phyloP scores from a whole-genome alignment of 495 filamentous ascomycete species.

The Neurospora sp. region DNA sequence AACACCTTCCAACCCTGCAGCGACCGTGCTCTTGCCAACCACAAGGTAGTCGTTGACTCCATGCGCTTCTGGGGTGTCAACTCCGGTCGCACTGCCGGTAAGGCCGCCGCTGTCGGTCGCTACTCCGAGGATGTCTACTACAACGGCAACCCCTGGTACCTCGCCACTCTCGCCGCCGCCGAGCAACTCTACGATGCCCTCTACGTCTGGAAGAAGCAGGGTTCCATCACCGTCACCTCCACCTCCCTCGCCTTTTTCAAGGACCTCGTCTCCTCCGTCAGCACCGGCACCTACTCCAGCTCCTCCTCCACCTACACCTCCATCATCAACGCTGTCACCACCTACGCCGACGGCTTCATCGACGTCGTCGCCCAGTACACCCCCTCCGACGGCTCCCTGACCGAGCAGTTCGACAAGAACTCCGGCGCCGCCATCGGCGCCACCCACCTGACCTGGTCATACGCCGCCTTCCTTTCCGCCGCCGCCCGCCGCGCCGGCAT shows the following conservation, averaged over 20 bases:
- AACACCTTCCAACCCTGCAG: constrained; percentile 56
- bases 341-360: constrained; percentile 59
- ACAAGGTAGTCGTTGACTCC: constrained; percentile 53
- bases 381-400: constrained; percentile 41
- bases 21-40: constrained; percentile 51
- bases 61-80: constrained; percentile 59
- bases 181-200: constrained; percentile 58
- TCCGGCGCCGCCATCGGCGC: constrained; percentile 47
- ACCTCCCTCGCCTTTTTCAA: constrained; percentile 50
- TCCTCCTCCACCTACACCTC: constrained; percentile 36
- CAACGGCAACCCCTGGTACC: constrained; percentile 58
- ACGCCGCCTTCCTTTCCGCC: constrained; percentile 53
- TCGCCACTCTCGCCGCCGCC: constrained; percentile 53
- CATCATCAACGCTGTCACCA: constrained; percentile 43
- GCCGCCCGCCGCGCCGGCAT: constrained; percentile 36
- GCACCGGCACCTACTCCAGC: constrained; percentile 41
- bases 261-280: constrained; percentile 37
- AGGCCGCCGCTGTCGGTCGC: constrained; percentile 53
- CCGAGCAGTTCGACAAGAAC: constrained; percentile 50
- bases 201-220: constrained; percentile 47
- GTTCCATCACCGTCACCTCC: constrained; percentile 42
- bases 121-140: constrained; percentile 63
- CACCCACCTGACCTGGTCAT: constrained; percentile 58
- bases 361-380: constrained; percentile 41
- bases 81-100: constrained; percentile 33